A percentile compares a stretch with the other conserved stretches of the same genome.
These are phyloP conservation scores for Apiotrichum akiyoshidainum DNA, from an alignment of 1,284 basidiomycete species.

Conservation along the genomic window DNA sequence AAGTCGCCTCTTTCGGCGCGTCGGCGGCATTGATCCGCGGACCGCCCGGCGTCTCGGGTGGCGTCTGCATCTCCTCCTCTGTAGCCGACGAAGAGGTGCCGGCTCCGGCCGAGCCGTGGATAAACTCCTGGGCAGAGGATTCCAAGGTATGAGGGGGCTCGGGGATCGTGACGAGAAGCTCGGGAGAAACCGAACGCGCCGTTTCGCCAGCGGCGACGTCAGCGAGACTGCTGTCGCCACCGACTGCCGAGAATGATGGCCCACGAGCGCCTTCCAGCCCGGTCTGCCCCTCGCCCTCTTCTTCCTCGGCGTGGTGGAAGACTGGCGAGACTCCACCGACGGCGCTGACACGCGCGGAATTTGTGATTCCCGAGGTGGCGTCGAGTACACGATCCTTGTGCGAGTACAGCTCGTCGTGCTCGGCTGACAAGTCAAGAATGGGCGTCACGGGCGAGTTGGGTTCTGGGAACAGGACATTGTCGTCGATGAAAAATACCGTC, in stretches of 20 bases:
- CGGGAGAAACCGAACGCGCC: no score
- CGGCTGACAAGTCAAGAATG: background rate
- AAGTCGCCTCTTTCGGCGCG: background rate
- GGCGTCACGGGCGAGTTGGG: background rate
- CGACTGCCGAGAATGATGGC: constrained; percentile 1
- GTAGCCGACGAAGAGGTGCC: background rate
- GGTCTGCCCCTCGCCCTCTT: background rate
- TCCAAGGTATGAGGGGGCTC: background rate
- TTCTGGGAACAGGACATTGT: constrained; percentile 6
- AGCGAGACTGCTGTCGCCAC: background rate
- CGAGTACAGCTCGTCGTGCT: no score
- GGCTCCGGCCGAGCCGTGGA: background rate
- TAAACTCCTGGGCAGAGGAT: no score
- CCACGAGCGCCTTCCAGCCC: background rate
- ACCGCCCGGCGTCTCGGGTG: background rate
- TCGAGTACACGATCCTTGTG: no score
- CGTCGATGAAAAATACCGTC: constrained; percentile 22
- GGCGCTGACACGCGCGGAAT: no score
- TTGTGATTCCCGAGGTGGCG: no score
- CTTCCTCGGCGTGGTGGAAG: background rate
- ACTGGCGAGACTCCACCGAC: background rate
- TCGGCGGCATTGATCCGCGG: background rate
- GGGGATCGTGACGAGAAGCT: no score
- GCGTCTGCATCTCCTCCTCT: background rate
- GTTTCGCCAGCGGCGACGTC: background rate